These are phyloP conservation scores for Colletotrichum paranaense DNA, from an alignment of 2,329 filamentous ascomycete genomes.

Conservation along the genomic window DNA sequence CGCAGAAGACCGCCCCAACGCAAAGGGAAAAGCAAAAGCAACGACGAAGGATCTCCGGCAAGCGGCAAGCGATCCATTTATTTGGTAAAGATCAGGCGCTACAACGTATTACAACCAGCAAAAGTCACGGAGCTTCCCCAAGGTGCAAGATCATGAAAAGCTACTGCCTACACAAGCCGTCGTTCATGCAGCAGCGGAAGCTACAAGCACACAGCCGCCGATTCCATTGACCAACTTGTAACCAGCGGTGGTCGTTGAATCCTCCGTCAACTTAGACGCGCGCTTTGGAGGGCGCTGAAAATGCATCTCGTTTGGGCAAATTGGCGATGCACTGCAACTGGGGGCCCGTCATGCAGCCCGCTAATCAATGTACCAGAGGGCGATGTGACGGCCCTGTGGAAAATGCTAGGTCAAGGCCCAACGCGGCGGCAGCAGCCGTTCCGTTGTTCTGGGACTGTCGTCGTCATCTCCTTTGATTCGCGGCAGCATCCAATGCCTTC, in stretches of 20 bases:
- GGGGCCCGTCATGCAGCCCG: conserved; percentile 26
- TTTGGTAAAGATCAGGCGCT: background rate
- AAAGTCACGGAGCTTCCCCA: background rate
- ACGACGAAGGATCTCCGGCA: conserved; percentile 15
- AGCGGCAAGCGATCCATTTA: conserved; percentile 5
- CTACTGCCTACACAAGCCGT: conserved; percentile 9
- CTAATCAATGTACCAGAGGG: conserved; percentile 21
- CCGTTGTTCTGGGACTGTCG: conserved; percentile 24
- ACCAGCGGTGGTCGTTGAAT: background rate
- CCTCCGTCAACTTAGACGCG: conserved; percentile 32
- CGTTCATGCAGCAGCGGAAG: background rate
- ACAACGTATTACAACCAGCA: background rate
- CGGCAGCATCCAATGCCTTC: conserved; percentile 4
- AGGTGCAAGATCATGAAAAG: background rate
- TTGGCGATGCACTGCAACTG: conserved; percentile 23
- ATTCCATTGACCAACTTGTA: background rate
- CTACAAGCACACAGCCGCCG: background rate
- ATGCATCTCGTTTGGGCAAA: background rate
- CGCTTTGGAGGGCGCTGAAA: conserved; percentile 27
- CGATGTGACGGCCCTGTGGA: conserved; percentile 26
- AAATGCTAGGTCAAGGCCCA: conserved; percentile 19
- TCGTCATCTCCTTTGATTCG: conserved; percentile 28
- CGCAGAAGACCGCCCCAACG: background rate
- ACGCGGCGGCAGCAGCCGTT: conserved; percentile 34
- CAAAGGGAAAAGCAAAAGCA: background rate